These are phyloP conservation scores for Boechera retrofracta DNA, from an alignment of 345 rosid genomes.

Conservation along the genomic window DNA sequence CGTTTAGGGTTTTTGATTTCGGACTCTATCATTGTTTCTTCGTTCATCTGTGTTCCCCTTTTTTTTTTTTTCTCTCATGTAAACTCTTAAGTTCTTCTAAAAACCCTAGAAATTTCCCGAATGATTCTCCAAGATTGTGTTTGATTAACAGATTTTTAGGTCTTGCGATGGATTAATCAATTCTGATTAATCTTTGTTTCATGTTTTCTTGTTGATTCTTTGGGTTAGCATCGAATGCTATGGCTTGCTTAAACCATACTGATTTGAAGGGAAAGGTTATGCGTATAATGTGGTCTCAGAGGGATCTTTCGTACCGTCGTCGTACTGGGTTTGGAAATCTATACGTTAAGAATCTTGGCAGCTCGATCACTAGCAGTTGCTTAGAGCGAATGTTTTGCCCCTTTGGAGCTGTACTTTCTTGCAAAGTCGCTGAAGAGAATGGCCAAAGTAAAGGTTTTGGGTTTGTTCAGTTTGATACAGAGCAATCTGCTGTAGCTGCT, in stretches of 20 bases:
- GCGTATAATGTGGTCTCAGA: constrained; percentile 76
- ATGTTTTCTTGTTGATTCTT: neutral
- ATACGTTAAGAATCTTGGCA: constrained; percentile 73
- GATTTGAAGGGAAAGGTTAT: constrained; percentile 62
- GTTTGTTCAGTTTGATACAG: constrained; percentile 74
- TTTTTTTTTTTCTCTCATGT: neutral
- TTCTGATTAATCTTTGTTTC: constrained; percentile 9
- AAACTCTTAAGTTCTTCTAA: neutral
- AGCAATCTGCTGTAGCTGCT: constrained; percentile 70
- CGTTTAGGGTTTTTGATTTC: neutral
- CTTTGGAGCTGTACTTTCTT: constrained; percentile 68
- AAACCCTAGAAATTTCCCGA: neutral
- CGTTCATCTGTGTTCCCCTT: neutral
- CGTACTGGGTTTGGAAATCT: constrained; percentile 68
- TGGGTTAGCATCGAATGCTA: constrained; percentile 61
- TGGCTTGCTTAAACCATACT: constrained; percentile 61
- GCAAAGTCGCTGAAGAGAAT: constrained; percentile 72
- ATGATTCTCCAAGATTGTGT: neutral
- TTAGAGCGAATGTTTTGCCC: constrained; percentile 58
- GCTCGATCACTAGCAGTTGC: constrained; percentile 50
- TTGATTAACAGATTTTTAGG: neutral
- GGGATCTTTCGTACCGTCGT: constrained; percentile 54
- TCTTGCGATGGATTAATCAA: neutral
- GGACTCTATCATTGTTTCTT: constrained; percentile 15
- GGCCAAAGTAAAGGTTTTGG: constrained; percentile 73